These are phyloP conservation scores for Eimeria zaria DNA, from an alignment of 169 alveolate genomes.

Conservation along the genomic window DNA sequence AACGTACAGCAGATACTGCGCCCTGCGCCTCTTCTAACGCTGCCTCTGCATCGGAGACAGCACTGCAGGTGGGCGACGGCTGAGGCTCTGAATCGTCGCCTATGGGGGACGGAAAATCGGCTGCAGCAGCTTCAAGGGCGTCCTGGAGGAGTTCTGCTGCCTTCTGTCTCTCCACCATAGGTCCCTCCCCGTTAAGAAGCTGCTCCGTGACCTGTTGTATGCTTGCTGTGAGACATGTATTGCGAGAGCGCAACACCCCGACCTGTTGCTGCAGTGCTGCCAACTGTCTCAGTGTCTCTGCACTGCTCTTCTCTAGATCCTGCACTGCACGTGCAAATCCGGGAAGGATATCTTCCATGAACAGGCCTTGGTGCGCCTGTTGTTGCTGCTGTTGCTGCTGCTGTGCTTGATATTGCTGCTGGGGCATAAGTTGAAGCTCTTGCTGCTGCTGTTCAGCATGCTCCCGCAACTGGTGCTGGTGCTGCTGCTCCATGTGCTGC, in stretches of 20 bases:
- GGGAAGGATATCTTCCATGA: conserved; percentile 58
- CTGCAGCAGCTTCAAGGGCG: conserved; percentile 30
- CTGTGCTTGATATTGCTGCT: not conserved
- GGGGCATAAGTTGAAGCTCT: not conserved
- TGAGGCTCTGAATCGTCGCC: conserved; percentile 37
- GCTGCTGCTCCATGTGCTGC: conserved; percentile 42
- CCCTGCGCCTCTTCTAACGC: conserved; percentile 67
- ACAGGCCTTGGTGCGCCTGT: conserved; percentile 20
- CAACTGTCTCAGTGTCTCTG: conserved; percentile 58
- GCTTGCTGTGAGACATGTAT: conserved; percentile 24
- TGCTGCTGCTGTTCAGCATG: not conserved
- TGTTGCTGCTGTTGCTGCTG: conserved; percentile 31
- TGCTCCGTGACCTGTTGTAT: conserved; percentile 52
- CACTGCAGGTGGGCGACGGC: conserved; percentile 62
- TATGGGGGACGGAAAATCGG: conserved; percentile 58
- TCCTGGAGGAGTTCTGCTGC: conserved; percentile 68
- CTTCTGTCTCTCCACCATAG: conserved; percentile 36
- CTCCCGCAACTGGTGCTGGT: conserved; percentile 35
- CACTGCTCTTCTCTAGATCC: conserved; percentile 73
- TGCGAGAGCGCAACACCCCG: conserved; percentile 56
- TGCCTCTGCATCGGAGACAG: conserved; percentile 56
- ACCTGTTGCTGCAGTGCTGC: conserved; percentile 72
- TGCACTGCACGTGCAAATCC: conserved; percentile 71
- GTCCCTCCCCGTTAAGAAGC: conserved; percentile 21
- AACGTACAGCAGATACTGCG: conserved; percentile 66